phyloP scores from a whole-genome alignment of 192 early-diverging fungal species.

The Powellomyces hirtus region DNA sequence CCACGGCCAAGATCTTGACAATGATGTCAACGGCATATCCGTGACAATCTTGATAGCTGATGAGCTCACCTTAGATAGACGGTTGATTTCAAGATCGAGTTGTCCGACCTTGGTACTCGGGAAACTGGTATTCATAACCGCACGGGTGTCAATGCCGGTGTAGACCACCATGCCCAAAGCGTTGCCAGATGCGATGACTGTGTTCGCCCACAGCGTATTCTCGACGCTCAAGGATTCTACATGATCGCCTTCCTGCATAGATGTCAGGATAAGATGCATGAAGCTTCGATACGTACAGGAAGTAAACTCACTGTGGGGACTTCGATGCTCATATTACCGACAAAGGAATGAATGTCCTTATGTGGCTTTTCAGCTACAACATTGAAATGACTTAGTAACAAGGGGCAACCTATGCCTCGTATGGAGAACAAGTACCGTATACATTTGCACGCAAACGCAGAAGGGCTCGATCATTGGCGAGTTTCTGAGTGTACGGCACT shows the following conservation, averaged over 20 bases:
- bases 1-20: slow-evolving; percentile 77
- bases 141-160: slow-evolving; percentile 89
- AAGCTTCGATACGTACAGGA: background rate
- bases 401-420: background rate
- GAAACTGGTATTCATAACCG: slow-evolving; percentile 94
- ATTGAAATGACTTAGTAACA: background rate
- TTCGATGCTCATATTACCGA: slow-evolving; percentile 64
- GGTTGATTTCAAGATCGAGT: slow-evolving; percentile 88
- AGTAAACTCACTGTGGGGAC: background rate
- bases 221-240: slow-evolving; percentile 77
- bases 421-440: slow-evolving; percentile 55
- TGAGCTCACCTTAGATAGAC: slow-evolving; percentile 72
- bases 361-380: slow-evolving; percentile 78
- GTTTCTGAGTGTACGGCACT: slow-evolving; percentile 75
- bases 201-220: slow-evolving; percentile 95
- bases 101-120: slow-evolving; percentile 88
- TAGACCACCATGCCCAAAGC: slow-evolving; percentile 85
- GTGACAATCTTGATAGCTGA: background rate
- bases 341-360: slow-evolving; percentile 91
- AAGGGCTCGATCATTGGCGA: slow-evolving; percentile 58
- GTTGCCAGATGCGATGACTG: slow-evolving; percentile 87
- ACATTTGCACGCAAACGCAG: slow-evolving; percentile 66
- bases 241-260: slow-evolving; percentile 11
- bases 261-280: background rate
- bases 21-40: background rate